phyloP scores from a whole-genome alignment of 2,329 filamentous ascomycete genomes.

The Fusarium nelsonii region DNA sequence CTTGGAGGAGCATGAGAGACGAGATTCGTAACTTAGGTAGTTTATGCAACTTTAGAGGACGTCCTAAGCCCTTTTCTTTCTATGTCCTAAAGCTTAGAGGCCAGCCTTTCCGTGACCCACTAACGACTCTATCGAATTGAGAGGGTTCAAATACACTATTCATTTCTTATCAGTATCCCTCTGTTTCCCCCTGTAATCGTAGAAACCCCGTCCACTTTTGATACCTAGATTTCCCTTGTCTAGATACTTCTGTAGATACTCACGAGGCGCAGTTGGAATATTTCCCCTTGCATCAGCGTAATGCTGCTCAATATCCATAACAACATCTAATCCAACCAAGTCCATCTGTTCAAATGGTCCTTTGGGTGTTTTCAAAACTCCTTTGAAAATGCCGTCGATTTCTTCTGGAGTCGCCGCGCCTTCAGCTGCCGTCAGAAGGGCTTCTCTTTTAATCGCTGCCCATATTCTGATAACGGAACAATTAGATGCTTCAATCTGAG shows the following conservation, averaged over 20 bases:
- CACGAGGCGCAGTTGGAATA: constrained; percentile 43
- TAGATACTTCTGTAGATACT: constrained; percentile 44
- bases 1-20: no score
- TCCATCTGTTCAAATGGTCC: constrained; percentile 52
- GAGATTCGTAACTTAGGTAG: no score
- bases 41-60: no score
- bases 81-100: neutral
- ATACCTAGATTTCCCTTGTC: constrained; percentile 46
- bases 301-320: constrained; percentile 50
- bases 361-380: constrained; percentile 49
- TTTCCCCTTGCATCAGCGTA: constrained; percentile 47
- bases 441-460: constrained; percentile 52
- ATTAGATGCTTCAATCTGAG: neutral
- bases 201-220: constrained; percentile 50
- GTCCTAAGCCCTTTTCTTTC: no score
- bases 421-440: constrained; percentile 49
- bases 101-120: no score
- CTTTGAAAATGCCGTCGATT: constrained; percentile 50
- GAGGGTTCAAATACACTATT: no score
- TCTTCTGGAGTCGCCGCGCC: constrained; percentile 49
- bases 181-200: constrained; percentile 33
- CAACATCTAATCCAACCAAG: constrained; percentile 50
- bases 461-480: constrained; percentile 44
- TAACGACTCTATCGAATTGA: no score
- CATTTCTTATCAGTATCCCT: neutral